Evolutionary conservation across 75 land plant genomes (phyloP), one percentile per base, ranked within the genome.

Genomic region (Selaginella moellendorffii): DNA sequence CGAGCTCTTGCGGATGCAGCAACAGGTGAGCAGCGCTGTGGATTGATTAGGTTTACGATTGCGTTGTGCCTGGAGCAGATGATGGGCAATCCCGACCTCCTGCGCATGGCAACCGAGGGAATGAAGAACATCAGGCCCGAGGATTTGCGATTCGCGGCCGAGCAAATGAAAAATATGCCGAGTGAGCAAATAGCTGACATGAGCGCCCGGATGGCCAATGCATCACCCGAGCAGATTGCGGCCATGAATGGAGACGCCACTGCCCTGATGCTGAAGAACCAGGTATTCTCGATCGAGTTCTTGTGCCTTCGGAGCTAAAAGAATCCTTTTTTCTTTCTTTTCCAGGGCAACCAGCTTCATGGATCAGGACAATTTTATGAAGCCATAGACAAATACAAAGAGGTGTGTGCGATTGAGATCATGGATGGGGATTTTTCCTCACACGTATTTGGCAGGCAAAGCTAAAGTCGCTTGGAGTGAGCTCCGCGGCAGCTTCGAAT

Each of bases 51-150:
- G n/a, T n/a, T 36, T 14, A 14, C 46, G 5, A 20, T 18, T 51
- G 10, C 8, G 14, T 26, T 10, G 24, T 0, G 19, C 14, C 8
- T 31, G 9, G 26, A 12, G n/a, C 76, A 90, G 97, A 87, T 90
- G 84, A 84, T 90, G 85, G 72, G 83, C 26, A 93, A 93, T 80
- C 98, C 98, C 17, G 90, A 86, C 1, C 65, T 93, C 31, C 62
- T 93, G 53, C 79, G 72, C 30, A 66, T 93, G 82, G 98, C 98
- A 2, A 62, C 90, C 2, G 96, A 88, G 65, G 79, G 83, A 65
- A 88, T 93, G 96, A 81, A 81, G 66, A 78, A 82, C 53, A 63
- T 93, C 77, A 76, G 75, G 24, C 80, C 93, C 19, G 96, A 88
- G 26, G 97, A 92, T 61, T 29, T 92, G 20, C 76, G 62, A 51